A percentile compares a stretch with the other conserved stretches of the same genome.
Evolutionary conservation across 805 yeast genomes (phyloP).

Genomic region (Saturnispora saitoi): DNA sequence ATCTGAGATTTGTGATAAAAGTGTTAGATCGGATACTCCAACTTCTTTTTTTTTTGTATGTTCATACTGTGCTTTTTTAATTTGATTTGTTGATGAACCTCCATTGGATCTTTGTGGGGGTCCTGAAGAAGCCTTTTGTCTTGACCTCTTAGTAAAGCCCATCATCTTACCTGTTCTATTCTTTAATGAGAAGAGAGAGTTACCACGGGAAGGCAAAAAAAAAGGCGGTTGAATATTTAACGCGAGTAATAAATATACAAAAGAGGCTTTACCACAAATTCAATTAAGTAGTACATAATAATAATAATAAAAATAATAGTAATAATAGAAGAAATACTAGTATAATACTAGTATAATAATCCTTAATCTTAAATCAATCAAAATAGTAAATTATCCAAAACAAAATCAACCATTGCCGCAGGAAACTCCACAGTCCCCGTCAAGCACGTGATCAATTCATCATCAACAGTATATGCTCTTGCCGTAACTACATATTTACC

Average conservation of each 20-base stretch:
- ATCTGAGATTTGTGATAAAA: constrained; percentile 81
- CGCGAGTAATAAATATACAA: not conserved
- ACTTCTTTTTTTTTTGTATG: constrained; percentile 85
- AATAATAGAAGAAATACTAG: too few relatives aligned
- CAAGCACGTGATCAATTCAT: constrained; percentile 75
- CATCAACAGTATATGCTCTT: constrained; percentile 81
- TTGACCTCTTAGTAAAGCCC: constrained; percentile 37
- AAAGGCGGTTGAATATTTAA: not conserved
- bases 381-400: not conserved
- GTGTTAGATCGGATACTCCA: constrained; percentile 93
- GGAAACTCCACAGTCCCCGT: constrained; percentile 62
- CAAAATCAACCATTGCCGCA: constrained; percentile 9
- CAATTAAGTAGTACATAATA: too few relatives aligned
- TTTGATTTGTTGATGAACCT: constrained; percentile 32
- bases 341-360: too few relatives aligned
- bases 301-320: too few relatives aligned
- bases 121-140: constrained; percentile 40
- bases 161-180: constrained; percentile 5
- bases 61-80: constrained; percentile 88
- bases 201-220: not conserved
- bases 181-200: not conserved
- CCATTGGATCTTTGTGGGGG: constrained; percentile 21
- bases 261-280: not conserved
- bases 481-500: constrained; percentile 85
- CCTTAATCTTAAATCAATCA: too few relatives aligned